phyloP scores from a whole-genome alignment of 257 asterid genomes.

The Jaltomata sinuosa region DNA sequence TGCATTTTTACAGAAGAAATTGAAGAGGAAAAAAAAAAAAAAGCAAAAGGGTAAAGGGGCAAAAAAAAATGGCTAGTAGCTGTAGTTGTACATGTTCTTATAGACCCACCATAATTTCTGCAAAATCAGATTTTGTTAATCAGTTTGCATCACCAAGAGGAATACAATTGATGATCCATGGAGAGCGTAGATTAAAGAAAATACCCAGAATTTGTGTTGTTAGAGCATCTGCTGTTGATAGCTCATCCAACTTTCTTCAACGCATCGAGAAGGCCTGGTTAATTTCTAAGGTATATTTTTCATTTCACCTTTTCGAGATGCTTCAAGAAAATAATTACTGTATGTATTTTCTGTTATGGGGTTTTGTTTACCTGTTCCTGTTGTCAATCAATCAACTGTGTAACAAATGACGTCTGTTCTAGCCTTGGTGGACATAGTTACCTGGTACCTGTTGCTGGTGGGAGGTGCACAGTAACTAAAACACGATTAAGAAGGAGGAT shows the following conservation, averaged over 20 bases:
- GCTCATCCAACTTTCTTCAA: constrained; percentile 36
- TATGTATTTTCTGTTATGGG: not conserved
- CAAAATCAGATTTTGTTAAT: not conserved
- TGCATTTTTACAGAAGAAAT: not conserved
- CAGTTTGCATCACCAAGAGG: not conserved
- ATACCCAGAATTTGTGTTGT: constrained; percentile 8
- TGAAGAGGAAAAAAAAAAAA: not conserved
- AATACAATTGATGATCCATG: not conserved
- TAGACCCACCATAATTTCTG: not conserved
- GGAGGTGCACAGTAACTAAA: no score
- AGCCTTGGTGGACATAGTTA: no score
- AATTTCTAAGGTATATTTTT: constrained; percentile 63
- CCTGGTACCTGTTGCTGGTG: no score
- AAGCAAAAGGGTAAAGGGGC: no score
- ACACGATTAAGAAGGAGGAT: no score
- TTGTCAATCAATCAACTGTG: not conserved
- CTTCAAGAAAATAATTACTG: not conserved
- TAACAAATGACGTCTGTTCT: no score
- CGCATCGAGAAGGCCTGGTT: constrained; percentile 92
- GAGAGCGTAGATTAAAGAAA: not conserved
- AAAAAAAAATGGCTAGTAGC: not conserved
- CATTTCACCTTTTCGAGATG: not conserved
- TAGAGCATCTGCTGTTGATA: constrained; percentile 72
- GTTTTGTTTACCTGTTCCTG: not conserved
- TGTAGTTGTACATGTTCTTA: not conserved